Conservation (phyloP, 1,284 basidiomycete genomes). For the Moesziomyces globuligerus region DNA sequence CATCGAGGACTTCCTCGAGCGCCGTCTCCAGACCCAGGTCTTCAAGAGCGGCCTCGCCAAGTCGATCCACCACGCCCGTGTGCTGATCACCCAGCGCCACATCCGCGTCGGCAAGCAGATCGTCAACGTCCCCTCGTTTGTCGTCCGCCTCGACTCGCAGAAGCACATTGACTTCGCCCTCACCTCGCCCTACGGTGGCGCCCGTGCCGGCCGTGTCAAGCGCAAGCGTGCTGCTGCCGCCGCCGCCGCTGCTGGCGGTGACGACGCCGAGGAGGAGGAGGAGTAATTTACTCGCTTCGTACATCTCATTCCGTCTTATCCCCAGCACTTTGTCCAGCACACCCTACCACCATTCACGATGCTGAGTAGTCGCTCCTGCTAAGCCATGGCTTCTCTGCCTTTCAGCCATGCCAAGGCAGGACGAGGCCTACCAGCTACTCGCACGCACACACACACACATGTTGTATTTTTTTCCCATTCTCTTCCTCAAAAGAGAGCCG, state of each 20-base stretch:
- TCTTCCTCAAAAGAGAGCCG: conserved; percentile 19
- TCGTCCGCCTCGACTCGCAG: conserved; percentile 77
- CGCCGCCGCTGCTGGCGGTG: conserved; percentile 89
- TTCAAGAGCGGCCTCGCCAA: conserved; percentile 99
- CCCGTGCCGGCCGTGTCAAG: conserved; percentile 96
- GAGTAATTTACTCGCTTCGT: conserved; percentile 28
- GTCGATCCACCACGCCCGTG: conserved; percentile 98
- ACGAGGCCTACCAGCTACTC: no score
- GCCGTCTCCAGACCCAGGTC: conserved; percentile 97
- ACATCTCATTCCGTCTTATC: not conserved
- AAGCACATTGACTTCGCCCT: conserved; percentile 98
- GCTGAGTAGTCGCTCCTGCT: conserved; percentile 2
- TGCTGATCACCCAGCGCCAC: conserved; percentile 95
- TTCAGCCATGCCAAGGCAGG: conserved; percentile 19
- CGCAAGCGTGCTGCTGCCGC: conserved; percentile 95
- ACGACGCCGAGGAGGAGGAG: conserved; percentile 78
- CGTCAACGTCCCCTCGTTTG: conserved; percentile 98
- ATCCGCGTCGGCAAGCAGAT: conserved; percentile 99
- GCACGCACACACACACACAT: conserved; percentile 20
- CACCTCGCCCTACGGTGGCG: conserved; percentile 96
- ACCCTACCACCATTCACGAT: not conserved
- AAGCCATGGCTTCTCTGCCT: conserved; percentile 19
- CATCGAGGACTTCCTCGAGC: conserved; percentile 99
- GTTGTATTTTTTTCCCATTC: conserved; percentile 20
- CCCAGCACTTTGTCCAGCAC: conserved; percentile 1